These are phyloP conservation scores for Eleusine coracana DNA, from an alignment of 176 grass and related monocot species.

Conservation along the genomic window DNA sequence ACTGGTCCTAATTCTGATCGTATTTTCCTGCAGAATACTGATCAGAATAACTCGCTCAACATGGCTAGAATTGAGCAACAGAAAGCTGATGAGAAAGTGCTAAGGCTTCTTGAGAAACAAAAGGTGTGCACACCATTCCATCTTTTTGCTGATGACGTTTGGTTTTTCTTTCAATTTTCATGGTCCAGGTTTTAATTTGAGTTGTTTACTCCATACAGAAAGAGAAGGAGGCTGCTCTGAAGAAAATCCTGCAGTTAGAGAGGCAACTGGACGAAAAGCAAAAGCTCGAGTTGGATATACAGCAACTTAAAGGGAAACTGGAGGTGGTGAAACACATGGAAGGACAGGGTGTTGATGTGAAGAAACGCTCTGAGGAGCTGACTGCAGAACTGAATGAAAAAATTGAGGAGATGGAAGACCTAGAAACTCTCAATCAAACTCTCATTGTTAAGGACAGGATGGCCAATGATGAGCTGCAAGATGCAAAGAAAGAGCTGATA, in stretches of 20 bases:
- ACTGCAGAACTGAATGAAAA: conserved; percentile 44
- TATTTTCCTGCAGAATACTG: conserved; percentile 42
- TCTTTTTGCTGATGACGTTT: conserved; percentile 4
- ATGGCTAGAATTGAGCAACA: conserved; percentile 61
- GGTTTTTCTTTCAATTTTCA: background rate
- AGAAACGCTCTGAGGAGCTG: conserved; percentile 43
- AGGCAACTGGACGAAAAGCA: conserved; percentile 53
- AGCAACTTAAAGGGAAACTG: conserved; percentile 51
- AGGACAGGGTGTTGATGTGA: conserved; percentile 47
- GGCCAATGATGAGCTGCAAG: conserved; percentile 55
- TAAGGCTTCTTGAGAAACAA: conserved; percentile 52
- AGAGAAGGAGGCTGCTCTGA: conserved; percentile 53
- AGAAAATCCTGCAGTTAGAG: conserved; percentile 51
- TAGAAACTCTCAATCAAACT: conserved; percentile 54
- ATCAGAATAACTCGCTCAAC: conserved; percentile 43
- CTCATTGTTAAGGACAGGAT: conserved; percentile 48
- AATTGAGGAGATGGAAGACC: conserved; percentile 41
- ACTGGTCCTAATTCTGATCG: conserved; percentile 26
- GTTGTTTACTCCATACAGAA: conserved; percentile 37
- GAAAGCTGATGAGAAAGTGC: conserved; percentile 35
- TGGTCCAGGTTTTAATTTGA: background rate
- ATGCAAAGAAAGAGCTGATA: conserved; percentile 52
- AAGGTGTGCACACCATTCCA: conserved; percentile 31
- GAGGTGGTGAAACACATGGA: conserved; percentile 55
- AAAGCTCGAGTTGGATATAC: conserved; percentile 50